A percentile compares a stretch with the other conserved stretches of the same genome.
Evolutionary conservation across 1,284 basidiomycete species (phyloP).

Genomic region (Ustilago esculenta): DNA sequence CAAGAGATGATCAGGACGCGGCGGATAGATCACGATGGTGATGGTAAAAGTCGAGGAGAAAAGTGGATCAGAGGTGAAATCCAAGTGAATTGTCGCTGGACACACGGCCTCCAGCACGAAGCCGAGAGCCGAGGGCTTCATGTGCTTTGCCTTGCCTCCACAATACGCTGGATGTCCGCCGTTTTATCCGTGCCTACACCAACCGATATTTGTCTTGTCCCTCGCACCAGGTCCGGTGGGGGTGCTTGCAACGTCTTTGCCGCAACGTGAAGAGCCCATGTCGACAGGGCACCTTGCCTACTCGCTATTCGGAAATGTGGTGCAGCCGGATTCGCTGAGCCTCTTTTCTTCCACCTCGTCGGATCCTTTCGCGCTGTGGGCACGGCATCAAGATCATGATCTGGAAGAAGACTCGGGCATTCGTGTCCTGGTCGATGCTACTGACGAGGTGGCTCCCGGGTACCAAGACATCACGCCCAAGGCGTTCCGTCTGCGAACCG

Average conservation of each 20-base stretch:
- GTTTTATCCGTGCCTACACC: no score
- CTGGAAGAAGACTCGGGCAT: conserved; percentile 76
- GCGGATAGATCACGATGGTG: no score
- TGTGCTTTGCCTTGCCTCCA: not conserved
- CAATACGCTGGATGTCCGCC: not conserved
- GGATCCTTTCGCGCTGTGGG: conserved; percentile 75
- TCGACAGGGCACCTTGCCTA: not conserved
- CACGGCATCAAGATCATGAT: conserved; percentile 70
- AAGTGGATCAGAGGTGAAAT: no score
- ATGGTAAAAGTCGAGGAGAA: not conserved
- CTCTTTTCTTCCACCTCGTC: conserved; percentile 81
- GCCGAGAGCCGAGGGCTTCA: conserved; percentile 3
- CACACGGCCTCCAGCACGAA: conserved; percentile 5
- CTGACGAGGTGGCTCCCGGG: conserved; percentile 69
- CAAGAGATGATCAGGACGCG: not conserved
- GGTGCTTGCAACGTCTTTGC: not conserved
- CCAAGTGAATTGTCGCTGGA: no score
- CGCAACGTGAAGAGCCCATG: not conserved
- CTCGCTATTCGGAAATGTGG: conserved; percentile 69
- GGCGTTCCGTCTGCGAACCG: conserved; percentile 7
- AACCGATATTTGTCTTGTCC: no score
- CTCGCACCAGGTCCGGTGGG: no score
- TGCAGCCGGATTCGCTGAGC: conserved; percentile 77
- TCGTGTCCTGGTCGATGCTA: conserved; percentile 75
- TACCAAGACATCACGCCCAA: not conserved